Conservation (phyloP, 2,329 filamentous ascomycete genomes). For the Aureobasidium sp. region DNA sequence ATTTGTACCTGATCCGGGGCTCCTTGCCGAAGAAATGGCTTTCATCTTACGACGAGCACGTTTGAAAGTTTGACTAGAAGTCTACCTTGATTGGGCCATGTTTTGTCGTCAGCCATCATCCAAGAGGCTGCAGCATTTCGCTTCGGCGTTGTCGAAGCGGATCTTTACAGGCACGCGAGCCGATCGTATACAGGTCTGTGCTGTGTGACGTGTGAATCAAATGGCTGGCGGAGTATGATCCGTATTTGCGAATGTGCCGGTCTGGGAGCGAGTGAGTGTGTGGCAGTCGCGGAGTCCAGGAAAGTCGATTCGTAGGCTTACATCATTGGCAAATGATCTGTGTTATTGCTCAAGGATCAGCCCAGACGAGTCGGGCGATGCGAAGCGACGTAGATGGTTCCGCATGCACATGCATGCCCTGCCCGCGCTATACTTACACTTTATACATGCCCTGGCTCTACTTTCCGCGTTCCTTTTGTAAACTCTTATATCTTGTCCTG, state of each 20-base stretch:
- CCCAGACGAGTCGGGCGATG: not conserved
- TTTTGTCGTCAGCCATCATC: not conserved
- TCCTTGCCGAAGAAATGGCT: not conserved
- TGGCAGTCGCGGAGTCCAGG: not conserved
- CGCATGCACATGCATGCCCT: not conserved
- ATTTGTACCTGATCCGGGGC: not conserved
- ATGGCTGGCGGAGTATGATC: not conserved
- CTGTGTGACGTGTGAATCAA: not conserved
- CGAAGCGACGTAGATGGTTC: not conserved
- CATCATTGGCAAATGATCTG: not conserved
- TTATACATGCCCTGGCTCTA: not conserved
- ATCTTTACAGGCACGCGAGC: not conserved
- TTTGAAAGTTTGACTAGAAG: no score
- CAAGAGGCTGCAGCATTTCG: not conserved
- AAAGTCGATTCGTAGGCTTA: not conserved
- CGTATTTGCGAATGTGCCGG: not conserved
- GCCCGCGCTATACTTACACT: not conserved
- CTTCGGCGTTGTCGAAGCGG: not conserved
- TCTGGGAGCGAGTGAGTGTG: not conserved
- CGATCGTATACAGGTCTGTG: not conserved
- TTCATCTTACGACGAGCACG: no score
- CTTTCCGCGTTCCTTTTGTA: not conserved
- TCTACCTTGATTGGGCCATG: no score
- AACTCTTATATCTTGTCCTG: not conserved
- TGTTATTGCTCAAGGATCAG: not conserved